A percentile compares a stretch with the other conserved stretches of the same genome.
Conservation (phyloP, 1,284 basidiomycete genomes). For the Cryptococcus floricola region DNA sequence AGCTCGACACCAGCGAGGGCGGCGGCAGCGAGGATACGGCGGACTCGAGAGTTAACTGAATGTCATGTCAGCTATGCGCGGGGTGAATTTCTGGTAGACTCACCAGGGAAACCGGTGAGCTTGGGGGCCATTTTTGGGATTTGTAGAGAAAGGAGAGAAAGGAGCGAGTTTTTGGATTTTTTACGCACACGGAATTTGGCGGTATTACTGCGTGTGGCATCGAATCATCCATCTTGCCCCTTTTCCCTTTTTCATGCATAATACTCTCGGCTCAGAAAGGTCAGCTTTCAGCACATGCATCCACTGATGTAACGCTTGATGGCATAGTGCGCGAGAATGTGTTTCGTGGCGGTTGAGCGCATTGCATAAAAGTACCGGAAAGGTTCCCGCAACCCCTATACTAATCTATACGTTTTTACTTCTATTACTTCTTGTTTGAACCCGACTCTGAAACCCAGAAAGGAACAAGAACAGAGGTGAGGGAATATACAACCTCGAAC, state of each 20-base stretch:
- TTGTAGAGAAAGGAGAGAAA: constrained; percentile 3
- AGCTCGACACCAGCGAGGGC: constrained; percentile 67
- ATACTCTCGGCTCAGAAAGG: too few relatives aligned
- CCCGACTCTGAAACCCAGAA: not conserved
- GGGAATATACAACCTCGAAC: not conserved
- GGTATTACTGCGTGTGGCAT: too few relatives aligned
- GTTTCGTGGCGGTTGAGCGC: constrained; percentile 6
- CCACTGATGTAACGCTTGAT: too few relatives aligned
- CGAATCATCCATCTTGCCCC: too few relatives aligned
- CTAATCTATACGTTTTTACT: not conserved
- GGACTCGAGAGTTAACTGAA: constrained; percentile 46
- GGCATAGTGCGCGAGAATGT: too few relatives aligned
- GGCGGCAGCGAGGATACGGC: constrained; percentile 67
- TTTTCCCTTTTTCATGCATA: too few relatives aligned
- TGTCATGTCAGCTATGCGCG: not conserved
- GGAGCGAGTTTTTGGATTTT: not conserved
- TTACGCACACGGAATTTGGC: too few relatives aligned
- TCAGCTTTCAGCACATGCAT: too few relatives aligned
- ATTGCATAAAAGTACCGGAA: constrained; percentile 3
- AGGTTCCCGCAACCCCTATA: not conserved
- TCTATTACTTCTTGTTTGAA: not conserved
- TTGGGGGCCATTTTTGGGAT: constrained; percentile 35
- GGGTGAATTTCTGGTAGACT: not conserved
- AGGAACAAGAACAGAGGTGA: not conserved
- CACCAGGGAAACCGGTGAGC: constrained; percentile 28